Evolutionary conservation across 177 flowering plant genomes (phyloP), one percentile per base, ranked within the genome.

Genomic region (Vitis hybrid): DNA sequence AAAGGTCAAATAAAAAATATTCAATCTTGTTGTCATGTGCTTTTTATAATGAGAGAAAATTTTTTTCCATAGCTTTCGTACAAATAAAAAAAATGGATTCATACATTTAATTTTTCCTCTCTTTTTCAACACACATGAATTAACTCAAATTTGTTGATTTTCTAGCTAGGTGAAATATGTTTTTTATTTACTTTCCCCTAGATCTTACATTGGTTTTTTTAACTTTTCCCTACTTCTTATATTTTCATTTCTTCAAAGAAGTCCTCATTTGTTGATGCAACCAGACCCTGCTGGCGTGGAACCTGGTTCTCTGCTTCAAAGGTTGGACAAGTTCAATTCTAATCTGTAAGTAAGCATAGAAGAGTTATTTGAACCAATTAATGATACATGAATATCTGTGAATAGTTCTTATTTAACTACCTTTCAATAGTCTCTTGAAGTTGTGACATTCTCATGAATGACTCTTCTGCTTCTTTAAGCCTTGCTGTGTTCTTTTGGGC

Each of bases 231-330:
- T 45, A 68, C 54, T 58, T 55, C 87, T 80, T 70, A 91, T 92
- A 59, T 71, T 77, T 71, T 80, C 72, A 85, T 66, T 81, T 92
- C 92, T 72, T 85, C 88, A 52, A 83, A 79, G 76, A 83, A 80
- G 11, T 85, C 88, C 58, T 86, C 87, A 68, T 77, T 82, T 61
- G 75, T 63, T 67, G 94, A 80, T 71, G 85, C 83, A 69, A 74
- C 93, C 77, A 91, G 72, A 63, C 91, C 92, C 76, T 91, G 89
- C 68, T 93, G 95, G 45, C 97, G 89, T 34, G 91, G 87, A 69
- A 93, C 92, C 76, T 91, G 93, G 80, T 90, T 91, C 83, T 93
- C 98, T 15, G 94, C 80, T 79, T 91, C 97, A 49, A 26, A 90
- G 78, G 79, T 82, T 91, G 54, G 95, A 90, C 73, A 91, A 58